These are phyloP conservation scores for Mycena olivaceomarginata DNA, from an alignment of 768 basidiomycete genomes.

Conservation along the genomic window DNA sequence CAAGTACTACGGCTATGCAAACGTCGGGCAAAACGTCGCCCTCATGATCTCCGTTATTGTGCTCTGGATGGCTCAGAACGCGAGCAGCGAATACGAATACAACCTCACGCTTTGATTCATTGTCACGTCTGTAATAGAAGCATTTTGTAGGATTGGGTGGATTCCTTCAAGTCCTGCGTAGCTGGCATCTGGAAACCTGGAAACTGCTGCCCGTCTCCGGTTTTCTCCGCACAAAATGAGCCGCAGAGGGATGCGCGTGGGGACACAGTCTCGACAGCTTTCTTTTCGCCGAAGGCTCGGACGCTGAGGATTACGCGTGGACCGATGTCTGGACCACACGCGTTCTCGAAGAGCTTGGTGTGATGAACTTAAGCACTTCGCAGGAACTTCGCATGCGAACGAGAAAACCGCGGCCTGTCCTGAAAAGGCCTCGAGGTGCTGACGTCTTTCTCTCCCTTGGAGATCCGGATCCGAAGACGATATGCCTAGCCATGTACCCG, in stretches of 20 bases:
- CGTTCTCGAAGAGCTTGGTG: constrained; percentile 33
- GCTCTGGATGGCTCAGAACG: constrained; percentile 94
- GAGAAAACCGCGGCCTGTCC: too few species aligned
- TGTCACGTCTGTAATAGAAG: neutral
- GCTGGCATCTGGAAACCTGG: constrained; percentile 24
- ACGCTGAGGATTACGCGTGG: constrained; percentile 36
- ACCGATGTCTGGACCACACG: constrained; percentile 40
- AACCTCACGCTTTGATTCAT: constrained; percentile 80
- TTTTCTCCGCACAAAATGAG: constrained; percentile 34
- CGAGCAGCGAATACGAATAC: constrained; percentile 94
- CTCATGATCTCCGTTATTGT: constrained; percentile 91
- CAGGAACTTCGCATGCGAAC: too few species aligned
- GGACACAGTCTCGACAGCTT: constrained; percentile 38
- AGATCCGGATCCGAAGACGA: constrained; percentile 12
- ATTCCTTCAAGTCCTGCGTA: neutral
- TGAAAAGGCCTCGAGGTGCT: neutral
- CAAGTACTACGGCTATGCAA: constrained; percentile 95
- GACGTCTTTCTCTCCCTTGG: constrained; percentile 1
- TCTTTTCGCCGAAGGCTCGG: constrained; percentile 13
- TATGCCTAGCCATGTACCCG: neutral
- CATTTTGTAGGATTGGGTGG: neutral
- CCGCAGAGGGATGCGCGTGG: constrained; percentile 39
- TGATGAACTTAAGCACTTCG: neutral
- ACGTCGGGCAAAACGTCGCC: constrained; percentile 93
- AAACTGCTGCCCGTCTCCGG: constrained; percentile 24